A percentile compares a stretch with the other conserved stretches of the same genome.
These are phyloP conservation scores for Vigna hirtella DNA, from an alignment of 306 rosid genomes.

Conservation along the genomic window DNA sequence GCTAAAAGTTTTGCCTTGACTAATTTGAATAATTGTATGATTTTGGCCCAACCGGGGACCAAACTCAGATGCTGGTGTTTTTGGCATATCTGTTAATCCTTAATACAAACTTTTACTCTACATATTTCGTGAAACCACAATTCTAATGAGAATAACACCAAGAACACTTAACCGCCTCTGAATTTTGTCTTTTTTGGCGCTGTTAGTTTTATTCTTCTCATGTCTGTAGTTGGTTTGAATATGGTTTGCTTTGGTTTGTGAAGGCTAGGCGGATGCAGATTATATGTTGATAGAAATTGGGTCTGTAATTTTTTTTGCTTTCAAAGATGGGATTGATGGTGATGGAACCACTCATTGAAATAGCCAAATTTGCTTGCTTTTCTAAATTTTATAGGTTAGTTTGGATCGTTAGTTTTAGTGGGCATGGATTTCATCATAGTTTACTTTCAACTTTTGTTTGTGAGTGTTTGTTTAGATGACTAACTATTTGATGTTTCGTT, in stretches of 20 bases:
- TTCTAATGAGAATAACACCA: neutral
- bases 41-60: neutral
- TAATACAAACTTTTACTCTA: neutral
- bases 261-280: neutral
- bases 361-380: conserved; percentile 21
- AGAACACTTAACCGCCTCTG: neutral
- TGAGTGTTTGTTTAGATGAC: neutral
- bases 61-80: neutral
- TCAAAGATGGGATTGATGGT: conserved; percentile 8
- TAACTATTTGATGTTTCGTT: conserved; percentile 45
- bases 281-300: conserved; percentile 24
- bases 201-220: conserved; percentile 30
- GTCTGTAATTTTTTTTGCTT: neutral
- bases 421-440: conserved; percentile 33
- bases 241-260: neutral
- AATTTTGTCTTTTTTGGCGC: neutral
- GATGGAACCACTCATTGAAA: conserved; percentile 1
- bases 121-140: neutral
- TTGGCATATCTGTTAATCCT: neutral
- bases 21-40: neutral
- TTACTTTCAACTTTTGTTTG: neutral
- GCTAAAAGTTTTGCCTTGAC: neutral
- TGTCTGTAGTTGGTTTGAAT: conserved; percentile 16
- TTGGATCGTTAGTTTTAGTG: conserved; percentile 44
- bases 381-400: conserved; percentile 43